These are phyloP conservation scores for Entomortierella chlamydospora DNA, from an alignment of 192 early-diverging fungal genomes.

Conservation along the genomic window DNA sequence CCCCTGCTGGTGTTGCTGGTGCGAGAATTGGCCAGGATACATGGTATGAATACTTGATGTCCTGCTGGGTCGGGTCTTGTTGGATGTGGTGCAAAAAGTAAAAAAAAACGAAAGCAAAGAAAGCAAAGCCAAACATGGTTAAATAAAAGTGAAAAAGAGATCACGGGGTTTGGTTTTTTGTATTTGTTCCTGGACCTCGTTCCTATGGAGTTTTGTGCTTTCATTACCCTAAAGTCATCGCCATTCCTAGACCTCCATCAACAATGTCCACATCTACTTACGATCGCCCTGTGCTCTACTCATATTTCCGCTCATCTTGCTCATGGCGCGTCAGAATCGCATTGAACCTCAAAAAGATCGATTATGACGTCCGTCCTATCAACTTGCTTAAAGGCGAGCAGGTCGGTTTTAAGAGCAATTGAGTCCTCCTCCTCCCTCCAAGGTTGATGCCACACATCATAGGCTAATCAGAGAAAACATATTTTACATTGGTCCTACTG, in stretches of 20 bases:
- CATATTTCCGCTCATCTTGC: slow-evolving; percentile 83
- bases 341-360: slow-evolving; percentile 81
- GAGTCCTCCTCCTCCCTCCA: too few species aligned
- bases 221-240: background rate
- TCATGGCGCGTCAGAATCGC: slow-evolving; percentile 82
- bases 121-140: too few species aligned
- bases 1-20: slow-evolving; percentile 30
- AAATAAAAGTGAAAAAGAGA: too few species aligned
- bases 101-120: too few species aligned
- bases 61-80: background rate
- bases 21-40: slow-evolving; percentile 27
- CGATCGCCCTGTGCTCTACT: slow-evolving; percentile 70
- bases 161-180: too few species aligned
- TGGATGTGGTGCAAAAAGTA: too few species aligned
- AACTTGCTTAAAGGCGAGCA: slow-evolving; percentile 85
- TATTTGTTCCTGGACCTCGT: too few species aligned
- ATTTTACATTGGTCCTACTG: background rate
- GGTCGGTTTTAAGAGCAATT: slow-evolving; percentile 29
- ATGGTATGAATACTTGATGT: slow-evolving; percentile 5
- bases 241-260: slow-evolving; percentile 1
- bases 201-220: too few species aligned
- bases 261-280: slow-evolving; percentile 14
- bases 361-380: slow-evolving; percentile 71
- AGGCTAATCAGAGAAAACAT: background rate
- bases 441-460: too few species aligned